phyloP scores from a whole-genome alignment of 2,329 filamentous ascomycete genomes.

The Diaporthe sp. region DNA sequence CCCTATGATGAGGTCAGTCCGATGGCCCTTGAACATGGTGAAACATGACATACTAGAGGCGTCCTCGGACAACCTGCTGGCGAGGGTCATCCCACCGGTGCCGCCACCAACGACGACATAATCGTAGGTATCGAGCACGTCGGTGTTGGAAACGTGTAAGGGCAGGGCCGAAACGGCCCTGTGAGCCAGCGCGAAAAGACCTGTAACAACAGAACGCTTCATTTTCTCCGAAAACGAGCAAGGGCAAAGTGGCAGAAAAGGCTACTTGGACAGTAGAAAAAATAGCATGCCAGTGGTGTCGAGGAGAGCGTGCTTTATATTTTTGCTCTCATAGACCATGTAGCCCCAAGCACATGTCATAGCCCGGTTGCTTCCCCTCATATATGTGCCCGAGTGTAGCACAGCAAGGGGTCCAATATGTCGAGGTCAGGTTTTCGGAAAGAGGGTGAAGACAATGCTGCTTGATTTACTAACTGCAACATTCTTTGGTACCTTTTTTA shows the following conservation, averaged over 20 bases:
- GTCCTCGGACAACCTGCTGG: constrained; percentile 23
- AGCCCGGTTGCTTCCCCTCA: not conserved
- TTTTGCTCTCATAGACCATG: too few relatives aligned
- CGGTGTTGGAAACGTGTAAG: not conserved
- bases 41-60: not conserved
- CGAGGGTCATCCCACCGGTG: constrained; percentile 30
- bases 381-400: too few relatives aligned
- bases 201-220: not conserved
- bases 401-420: not conserved
- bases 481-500: not conserved
- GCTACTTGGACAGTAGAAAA: not conserved
- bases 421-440: not conserved
- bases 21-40: not conserved
- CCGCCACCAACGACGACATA: constrained; percentile 33
- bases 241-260: not conserved
- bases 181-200: not conserved
- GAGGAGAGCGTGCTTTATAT: not conserved
- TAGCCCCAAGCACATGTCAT: not conserved
- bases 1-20: not conserved
- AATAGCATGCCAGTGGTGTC: too few relatives aligned
- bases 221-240: not conserved
- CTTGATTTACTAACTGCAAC: not conserved
- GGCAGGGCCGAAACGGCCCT: constrained; percentile 3
- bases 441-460: not conserved
- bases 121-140: constrained; percentile 23